Conservation (phyloP, 805 yeast genomes). For the Myxozyma neotropica region DNA sequence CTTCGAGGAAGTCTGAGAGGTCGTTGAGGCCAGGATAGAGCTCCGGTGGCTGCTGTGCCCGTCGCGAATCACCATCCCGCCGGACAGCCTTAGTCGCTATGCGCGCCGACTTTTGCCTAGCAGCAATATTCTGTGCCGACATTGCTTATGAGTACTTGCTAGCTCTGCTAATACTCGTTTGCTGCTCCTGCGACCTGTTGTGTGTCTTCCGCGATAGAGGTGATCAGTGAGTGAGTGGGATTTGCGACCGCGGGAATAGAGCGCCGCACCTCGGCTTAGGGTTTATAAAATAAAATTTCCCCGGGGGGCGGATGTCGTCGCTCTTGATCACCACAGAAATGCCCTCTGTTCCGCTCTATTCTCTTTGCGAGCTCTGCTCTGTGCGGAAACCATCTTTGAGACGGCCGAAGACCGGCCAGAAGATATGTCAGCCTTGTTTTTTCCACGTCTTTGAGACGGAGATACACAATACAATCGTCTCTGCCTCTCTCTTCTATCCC, state of each 20-base stretch:
- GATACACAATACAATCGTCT: constrained; percentile 82
- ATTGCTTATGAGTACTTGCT: not conserved
- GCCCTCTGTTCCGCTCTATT: not conserved
- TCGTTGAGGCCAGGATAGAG: constrained; percentile 87
- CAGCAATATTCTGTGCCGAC: not conserved
- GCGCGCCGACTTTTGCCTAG: constrained; percentile 28
- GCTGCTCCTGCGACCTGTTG: not conserved
- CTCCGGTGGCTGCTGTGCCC: constrained; percentile 39
- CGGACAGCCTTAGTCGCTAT: constrained; percentile 23
- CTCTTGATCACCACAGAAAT: too few species aligned
- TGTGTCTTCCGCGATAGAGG: too few species aligned
- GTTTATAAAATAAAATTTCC: not conserved
- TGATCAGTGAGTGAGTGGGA: too few species aligned
- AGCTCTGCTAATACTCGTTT: too few species aligned
- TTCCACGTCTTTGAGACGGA: constrained; percentile 91
- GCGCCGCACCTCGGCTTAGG: constrained; percentile 8
- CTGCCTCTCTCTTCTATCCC: constrained; percentile 64
- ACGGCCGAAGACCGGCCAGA: constrained; percentile 89
- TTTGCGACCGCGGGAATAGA: not conserved
- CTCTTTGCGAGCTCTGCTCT: constrained; percentile 80
- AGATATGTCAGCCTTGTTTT: constrained; percentile 88
- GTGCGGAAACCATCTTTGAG: constrained; percentile 80
- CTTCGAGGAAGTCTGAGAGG: constrained; percentile 85
- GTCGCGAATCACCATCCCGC: constrained; percentile 1
- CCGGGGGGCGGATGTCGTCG: too few species aligned